Evolutionary conservation across 2,329 filamentous ascomycete species (phyloP).

Genomic region (Aspergillus arachidicola): DNA sequence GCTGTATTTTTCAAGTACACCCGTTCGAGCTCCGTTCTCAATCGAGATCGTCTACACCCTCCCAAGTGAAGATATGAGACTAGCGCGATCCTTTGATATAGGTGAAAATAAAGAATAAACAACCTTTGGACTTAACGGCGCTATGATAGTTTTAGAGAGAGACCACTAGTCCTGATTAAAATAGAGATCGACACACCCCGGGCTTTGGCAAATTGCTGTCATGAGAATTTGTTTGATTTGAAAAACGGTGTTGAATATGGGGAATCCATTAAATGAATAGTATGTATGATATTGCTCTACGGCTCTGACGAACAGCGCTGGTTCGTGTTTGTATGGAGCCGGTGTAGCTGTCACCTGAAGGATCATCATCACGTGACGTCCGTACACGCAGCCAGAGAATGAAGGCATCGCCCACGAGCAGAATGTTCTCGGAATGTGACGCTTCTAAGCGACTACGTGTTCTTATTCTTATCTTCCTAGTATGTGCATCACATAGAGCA

Average conservation of each 20-base stretch:
- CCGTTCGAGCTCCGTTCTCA: background rate
- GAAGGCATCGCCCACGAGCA: background rate
- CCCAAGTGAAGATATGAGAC: background rate
- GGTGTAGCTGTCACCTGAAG: background rate
- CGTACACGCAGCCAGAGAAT: background rate
- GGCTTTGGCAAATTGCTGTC: background rate
- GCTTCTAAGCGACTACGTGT: background rate
- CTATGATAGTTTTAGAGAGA: background rate
- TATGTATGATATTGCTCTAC: background rate
- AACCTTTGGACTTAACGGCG: background rate
- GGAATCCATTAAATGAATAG: no score
- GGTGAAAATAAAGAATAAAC: background rate
- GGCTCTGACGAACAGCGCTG: background rate
- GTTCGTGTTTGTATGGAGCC: background rate
- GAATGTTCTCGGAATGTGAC: background rate
- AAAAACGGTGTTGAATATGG: background rate
- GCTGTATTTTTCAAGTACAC: background rate
- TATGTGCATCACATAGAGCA: background rate
- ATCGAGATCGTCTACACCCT: background rate
- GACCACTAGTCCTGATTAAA: background rate
- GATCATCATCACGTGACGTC: background rate
- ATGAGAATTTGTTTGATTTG: background rate
- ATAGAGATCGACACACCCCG: background rate
- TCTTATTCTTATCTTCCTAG: background rate
- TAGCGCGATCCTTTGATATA: background rate